Evolutionary conservation across 1,284 basidiomycete genomes (phyloP), one percentile per base, ranked within the genome.

Genomic region (Sparassis latifolia): DNA sequence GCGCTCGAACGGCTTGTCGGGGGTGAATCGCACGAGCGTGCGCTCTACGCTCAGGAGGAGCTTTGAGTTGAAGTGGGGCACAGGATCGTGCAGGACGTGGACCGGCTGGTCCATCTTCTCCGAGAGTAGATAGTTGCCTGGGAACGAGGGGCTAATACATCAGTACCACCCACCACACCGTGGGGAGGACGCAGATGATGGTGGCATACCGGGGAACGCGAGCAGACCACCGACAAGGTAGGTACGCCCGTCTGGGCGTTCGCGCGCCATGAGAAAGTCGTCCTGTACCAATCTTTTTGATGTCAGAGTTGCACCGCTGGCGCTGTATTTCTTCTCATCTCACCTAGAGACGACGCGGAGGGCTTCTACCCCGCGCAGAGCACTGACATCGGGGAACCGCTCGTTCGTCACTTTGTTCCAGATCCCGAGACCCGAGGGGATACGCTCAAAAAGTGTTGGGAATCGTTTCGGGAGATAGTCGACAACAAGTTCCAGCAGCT

Each of bases 31-130:
- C 50, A 68, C 69, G 42, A 73, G 58, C 30, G 71, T 72, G 39
- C 71, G 61, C 58, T 74, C 71, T 31, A 74, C 70, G 46, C 67
- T 69, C 42, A 63, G 42, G 32, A 72, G 64, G 7, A 74, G 57
- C 57, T 72, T 73, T 53, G 68, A 61, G 48, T 73, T 71, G 63
- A 74, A 73, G 52, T 72, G 65, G 1, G 71, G 72, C 0, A 73
- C 69, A 2, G 60, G 59, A 6, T 49, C 53, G 55, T 74, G 72
- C 2, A 68, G 56, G n/a, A 63, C 54, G 33, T 55, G 53, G 29
- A 73, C 52, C 1, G 65, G 63, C 54, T 67, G 69, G 54, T 62
- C 58, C 52, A 74, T 70, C 55, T 69, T 70, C 48, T 68, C 59
- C 1, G 65, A 66, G 4, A 72, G 58, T 6, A 70, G 61, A 48